Percentiles rank a stretch among this genome's conserved stretches.
phyloP scores from a whole-genome alignment of 2,329 filamentous ascomycete species.

The Colletotrichum chlorophyti region DNA sequence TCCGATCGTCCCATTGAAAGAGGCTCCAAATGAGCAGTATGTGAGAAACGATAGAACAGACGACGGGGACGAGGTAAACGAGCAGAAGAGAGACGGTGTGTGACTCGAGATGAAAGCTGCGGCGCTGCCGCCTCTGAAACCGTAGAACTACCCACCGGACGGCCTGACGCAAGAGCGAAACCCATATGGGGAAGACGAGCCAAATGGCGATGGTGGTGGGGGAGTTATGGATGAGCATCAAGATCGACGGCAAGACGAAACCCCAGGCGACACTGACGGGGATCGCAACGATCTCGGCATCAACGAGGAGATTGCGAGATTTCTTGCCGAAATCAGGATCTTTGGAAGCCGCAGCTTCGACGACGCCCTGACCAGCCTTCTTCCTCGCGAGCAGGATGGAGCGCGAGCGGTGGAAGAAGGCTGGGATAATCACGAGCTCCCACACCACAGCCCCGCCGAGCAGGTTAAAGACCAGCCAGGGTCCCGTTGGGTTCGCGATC shows the following conservation, averaged over 20 bases:
- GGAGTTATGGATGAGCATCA: conserved; percentile 52
- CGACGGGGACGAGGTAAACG: conserved; percentile 53
- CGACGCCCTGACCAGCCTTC: conserved; percentile 27
- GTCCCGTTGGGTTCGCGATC: conserved; percentile 45
- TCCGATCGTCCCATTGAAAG: conserved; percentile 50
- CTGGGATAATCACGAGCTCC: conserved; percentile 58
- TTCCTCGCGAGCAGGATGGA: conserved; percentile 39
- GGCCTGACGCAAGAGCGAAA: conserved; percentile 48
- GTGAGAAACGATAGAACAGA: conserved; percentile 51
- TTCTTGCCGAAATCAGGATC: conserved; percentile 38
- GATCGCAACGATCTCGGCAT: conserved; percentile 64
- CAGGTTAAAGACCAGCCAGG: conserved; percentile 57
- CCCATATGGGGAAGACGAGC: conserved; percentile 60
- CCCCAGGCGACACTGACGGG: conserved; percentile 55
- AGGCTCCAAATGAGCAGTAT: conserved; percentile 48
- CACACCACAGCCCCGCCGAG: conserved; percentile 57
- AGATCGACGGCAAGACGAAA: conserved; percentile 51
- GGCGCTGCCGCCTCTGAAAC: conserved; percentile 31
- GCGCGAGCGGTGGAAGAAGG: conserved; percentile 52
- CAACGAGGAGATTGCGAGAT: conserved; percentile 45
- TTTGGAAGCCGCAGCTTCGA: conserved; percentile 31
- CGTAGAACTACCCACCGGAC: conserved; percentile 37
- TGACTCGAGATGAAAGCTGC: conserved; percentile 51
- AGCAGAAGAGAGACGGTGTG: conserved; percentile 43
- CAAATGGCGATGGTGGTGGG: conserved; percentile 49